phyloP scores from a whole-genome alignment of 768 basidiomycete genomes.

The Saitozyma sp. region DNA sequence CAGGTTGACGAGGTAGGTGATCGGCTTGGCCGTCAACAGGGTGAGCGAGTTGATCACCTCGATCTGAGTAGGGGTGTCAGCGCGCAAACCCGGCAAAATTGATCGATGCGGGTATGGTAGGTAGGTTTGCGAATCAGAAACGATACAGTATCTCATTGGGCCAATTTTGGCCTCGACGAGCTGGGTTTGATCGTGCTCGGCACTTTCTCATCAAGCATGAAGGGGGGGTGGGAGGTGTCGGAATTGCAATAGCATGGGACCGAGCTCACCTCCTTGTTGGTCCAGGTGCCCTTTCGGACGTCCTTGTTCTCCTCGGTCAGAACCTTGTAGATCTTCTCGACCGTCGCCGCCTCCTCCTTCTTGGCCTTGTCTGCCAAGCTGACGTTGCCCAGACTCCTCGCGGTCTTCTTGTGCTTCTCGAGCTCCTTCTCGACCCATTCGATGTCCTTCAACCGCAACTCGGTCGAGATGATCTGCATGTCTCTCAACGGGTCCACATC shows the following conservation, averaged over 20 bases:
- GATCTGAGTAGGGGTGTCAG: conserved; percentile 32
- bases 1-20: conserved; percentile 96
- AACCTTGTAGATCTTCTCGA: conserved; percentile 79
- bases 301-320: conserved; percentile 79
- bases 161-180: conserved; percentile 78
- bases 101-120: not conserved
- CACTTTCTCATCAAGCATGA: conserved; percentile 70
- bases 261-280: conserved; percentile 83
- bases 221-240: conserved; percentile 14
- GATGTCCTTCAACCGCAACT: conserved; percentile 92
- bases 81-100: not conserved
- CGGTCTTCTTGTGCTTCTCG: conserved; percentile 71
- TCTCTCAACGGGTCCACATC: conserved; percentile 94
- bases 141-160: conserved; percentile 19
- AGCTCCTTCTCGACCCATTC: conserved; percentile 96
- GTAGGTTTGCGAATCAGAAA: conserved; percentile 40
- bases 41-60: conserved; percentile 60
- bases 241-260: conserved; percentile 13
- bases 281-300: conserved; percentile 90
- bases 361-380: conserved; percentile 89
- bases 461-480: conserved; percentile 95
- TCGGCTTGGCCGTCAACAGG: conserved; percentile 92
- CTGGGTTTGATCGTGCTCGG: conserved; percentile 82
- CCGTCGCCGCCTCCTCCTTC: conserved; percentile 92
- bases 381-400: conserved; percentile 68